These are phyloP conservation scores for Dioszegia aurantiaca DNA, from an alignment of 768 basidiomycete genomes.

Conservation along the genomic window DNA sequence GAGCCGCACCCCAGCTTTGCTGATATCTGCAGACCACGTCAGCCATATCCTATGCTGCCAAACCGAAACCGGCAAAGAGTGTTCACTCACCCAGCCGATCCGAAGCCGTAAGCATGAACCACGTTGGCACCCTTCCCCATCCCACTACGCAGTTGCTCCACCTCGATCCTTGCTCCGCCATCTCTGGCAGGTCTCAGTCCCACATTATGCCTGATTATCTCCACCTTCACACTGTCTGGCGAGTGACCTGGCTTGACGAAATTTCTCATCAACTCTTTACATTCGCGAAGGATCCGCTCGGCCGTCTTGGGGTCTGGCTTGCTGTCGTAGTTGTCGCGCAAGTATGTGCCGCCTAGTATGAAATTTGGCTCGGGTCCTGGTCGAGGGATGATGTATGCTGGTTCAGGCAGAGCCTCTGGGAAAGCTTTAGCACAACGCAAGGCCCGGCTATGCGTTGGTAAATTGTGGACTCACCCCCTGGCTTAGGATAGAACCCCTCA, in stretches of 20 bases:
- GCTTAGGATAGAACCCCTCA: constrained; percentile 56
- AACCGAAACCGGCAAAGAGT: neutral
- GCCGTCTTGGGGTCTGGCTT: constrained; percentile 56
- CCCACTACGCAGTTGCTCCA: constrained; percentile 51
- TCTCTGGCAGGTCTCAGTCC: constrained; percentile 61
- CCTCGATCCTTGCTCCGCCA: constrained; percentile 62
- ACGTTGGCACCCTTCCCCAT: constrained; percentile 45
- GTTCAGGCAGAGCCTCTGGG: constrained; percentile 1
- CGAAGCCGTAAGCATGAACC: constrained; percentile 63
- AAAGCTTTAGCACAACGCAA: constrained; percentile 62
- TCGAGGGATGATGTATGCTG: constrained; percentile 65
- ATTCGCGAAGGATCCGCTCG: constrained; percentile 55
- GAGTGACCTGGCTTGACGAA: constrained; percentile 53
- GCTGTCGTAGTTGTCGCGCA: constrained; percentile 57
- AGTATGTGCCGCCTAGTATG: constrained; percentile 63
- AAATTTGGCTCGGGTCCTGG: constrained; percentile 55
- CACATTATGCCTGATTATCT: constrained; percentile 60
- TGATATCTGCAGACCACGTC: constrained; percentile 35
- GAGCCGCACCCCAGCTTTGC: constrained; percentile 43
- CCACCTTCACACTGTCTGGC: constrained; percentile 50
- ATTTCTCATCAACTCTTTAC: constrained; percentile 53
- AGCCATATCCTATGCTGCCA: constrained; percentile 2
- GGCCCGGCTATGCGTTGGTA: constrained; percentile 53
- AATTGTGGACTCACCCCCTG: constrained; percentile 66
- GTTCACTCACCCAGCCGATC: constrained; percentile 36